Evolutionary conservation across 805 yeast genomes (phyloP).

Genomic region (Ogataea nonfermentans): DNA sequence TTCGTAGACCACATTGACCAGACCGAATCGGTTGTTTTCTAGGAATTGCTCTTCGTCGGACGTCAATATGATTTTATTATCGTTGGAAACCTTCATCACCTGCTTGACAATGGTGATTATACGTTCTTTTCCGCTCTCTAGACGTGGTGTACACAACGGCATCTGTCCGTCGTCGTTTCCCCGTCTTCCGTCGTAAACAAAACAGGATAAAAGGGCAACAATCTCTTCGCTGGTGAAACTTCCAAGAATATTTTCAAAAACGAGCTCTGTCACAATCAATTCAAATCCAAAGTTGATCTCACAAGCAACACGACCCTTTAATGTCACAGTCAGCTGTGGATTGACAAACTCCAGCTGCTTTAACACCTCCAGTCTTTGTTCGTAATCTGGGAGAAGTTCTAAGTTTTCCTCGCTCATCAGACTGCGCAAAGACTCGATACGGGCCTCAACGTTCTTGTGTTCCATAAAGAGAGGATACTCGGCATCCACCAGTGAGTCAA

Average conservation of each 20-base stretch:
- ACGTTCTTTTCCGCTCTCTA: slow-evolving; percentile 65
- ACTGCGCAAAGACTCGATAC: slow-evolving; percentile 55
- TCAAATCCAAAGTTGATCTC: slow-evolving; percentile 93
- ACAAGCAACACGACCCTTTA: slow-evolving; percentile 93
- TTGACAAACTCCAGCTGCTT: slow-evolving; percentile 81
- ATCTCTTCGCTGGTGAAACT: slow-evolving; percentile 95
- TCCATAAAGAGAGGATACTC: slow-evolving; percentile 38
- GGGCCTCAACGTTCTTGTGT: slow-evolving; percentile 43
- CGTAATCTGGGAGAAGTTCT: slow-evolving; percentile 90
- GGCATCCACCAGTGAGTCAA: slow-evolving; percentile 13
- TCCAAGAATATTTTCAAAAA: slow-evolving; percentile 87
- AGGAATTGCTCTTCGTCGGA: slow-evolving; percentile 83
- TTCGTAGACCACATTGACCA: slow-evolving; percentile 92
- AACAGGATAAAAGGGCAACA: slow-evolving; percentile 89
- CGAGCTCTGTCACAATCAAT: slow-evolving; percentile 80
- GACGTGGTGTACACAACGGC: slow-evolving; percentile 62
- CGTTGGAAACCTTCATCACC: slow-evolving; percentile 58
- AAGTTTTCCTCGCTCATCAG: slow-evolving; percentile 83
- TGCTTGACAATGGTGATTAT: slow-evolving; percentile 69
- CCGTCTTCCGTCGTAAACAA: slow-evolving; percentile 85
- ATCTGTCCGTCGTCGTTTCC: slow-evolving; percentile 56
- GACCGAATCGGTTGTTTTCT: slow-evolving; percentile 81
- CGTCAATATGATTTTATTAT: slow-evolving; percentile 71
- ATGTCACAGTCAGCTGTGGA: slow-evolving; percentile 62
- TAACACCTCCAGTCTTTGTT: slow-evolving; percentile 79